These are phyloP conservation scores for Xylaria scruposa DNA, from an alignment of 495 filamentous ascomycete genomes.

Conservation along the genomic window DNA sequence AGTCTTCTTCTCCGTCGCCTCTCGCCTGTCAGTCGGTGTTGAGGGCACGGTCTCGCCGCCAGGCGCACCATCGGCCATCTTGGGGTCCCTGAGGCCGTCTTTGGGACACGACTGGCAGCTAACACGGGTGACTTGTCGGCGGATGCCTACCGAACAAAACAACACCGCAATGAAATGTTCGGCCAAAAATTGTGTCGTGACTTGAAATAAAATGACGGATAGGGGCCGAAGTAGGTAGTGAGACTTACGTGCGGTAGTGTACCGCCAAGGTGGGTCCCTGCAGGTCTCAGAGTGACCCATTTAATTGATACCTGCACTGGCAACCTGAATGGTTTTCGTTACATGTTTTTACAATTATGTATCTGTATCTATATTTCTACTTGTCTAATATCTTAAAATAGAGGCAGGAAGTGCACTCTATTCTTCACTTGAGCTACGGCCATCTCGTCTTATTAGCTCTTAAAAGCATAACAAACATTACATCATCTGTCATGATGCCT, in stretches of 20 bases:
- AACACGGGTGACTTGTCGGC: not conserved
- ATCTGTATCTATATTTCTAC: too few relatives aligned
- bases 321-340: too few relatives aligned
- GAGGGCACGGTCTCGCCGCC: not conserved
- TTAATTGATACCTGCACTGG: not conserved
- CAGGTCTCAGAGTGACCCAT: not conserved
- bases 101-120: not conserved
- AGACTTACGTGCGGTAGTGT: not conserved
- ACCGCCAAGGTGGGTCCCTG: not conserved
- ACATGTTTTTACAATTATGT: not conserved
- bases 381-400: too few relatives aligned
- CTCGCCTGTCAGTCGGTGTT: not conserved
- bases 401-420: not conserved
- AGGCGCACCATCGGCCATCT: not conserved
- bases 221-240: not conserved
- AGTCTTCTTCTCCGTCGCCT: conserved; percentile 25
- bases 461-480: not conserved
- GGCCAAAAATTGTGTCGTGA: not conserved
- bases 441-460: not conserved
- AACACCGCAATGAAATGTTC: not conserved
- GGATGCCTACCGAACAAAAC: not conserved
- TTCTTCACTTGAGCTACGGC: not conserved
- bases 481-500: conserved; percentile 7
- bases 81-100: not conserved
- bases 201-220: not conserved